phyloP scores from a whole-genome alignment of 169 alveolate species.

The Plasmodium gaboni region DNA sequence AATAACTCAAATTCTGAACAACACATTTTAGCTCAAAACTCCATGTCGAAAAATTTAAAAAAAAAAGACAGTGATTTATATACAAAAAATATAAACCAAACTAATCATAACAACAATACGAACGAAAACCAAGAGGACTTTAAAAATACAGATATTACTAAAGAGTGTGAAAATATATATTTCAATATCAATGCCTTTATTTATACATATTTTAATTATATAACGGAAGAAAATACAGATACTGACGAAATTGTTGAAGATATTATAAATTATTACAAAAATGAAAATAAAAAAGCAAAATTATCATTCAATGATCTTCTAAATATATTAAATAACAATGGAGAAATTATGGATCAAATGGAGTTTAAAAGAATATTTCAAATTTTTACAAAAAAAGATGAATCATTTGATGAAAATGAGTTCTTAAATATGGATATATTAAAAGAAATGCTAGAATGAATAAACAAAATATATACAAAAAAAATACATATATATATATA shows the following conservation, averaged over 20 bases:
- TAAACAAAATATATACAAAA: background rate
- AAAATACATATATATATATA: background rate
- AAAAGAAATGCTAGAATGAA: slow-evolving; percentile 19
- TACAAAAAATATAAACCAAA: background rate
- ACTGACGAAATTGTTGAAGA: slow-evolving; percentile 31
- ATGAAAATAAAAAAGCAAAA: slow-evolving; percentile 12
- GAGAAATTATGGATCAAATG: slow-evolving; percentile 70
- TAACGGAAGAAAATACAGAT: slow-evolving; percentile 25
- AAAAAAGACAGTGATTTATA: too few species aligned
- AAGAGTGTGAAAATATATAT: slow-evolving; percentile 68
- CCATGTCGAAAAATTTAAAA: too few species aligned
- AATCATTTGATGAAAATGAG: slow-evolving; percentile 23
- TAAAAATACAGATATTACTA: slow-evolving; percentile 16
- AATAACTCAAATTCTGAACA: too few species aligned
- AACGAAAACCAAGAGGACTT: slow-evolving; percentile 21
- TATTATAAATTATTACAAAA: slow-evolving; percentile 42
- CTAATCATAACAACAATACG: background rate
- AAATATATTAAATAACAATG: slow-evolving; percentile 42
- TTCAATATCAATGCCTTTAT: slow-evolving; percentile 74
- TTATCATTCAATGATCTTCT: slow-evolving; percentile 41
- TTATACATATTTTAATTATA: slow-evolving; percentile 68
- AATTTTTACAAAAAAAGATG: slow-evolving; percentile 65
- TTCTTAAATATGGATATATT: slow-evolving; percentile 22
- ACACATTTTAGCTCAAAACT: too few species aligned
- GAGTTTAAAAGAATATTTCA: slow-evolving; percentile 69